Percentiles rank a stretch among this genome's conserved stretches.
Evolutionary conservation across 352 stramenopile species (phyloP).

Genomic region (Phytophthora pinifolia): DNA sequence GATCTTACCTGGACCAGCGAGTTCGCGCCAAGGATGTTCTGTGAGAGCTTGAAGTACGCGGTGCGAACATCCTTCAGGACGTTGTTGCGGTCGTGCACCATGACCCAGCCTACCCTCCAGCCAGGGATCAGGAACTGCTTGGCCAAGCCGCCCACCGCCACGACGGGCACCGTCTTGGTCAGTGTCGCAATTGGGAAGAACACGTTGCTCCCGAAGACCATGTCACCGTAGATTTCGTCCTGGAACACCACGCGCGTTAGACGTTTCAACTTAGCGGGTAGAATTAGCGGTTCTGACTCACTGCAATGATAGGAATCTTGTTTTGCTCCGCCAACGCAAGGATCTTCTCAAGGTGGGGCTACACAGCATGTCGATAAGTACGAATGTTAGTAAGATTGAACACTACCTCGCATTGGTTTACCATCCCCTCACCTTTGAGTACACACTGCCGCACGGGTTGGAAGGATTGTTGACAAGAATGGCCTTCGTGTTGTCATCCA

Average conservation of each 20-base stretch:
- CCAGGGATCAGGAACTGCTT: slow-evolving; percentile 97
- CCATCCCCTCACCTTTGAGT: slow-evolving; percentile 62
- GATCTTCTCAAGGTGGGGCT: slow-evolving; percentile 73
- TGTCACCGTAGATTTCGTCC: slow-evolving; percentile 88
- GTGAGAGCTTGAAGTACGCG: slow-evolving; percentile 91
- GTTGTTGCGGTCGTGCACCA: slow-evolving; percentile 91
- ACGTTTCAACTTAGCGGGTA: slow-evolving; percentile 13
- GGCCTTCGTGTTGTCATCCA: slow-evolving; percentile 85
- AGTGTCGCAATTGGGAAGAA: slow-evolving; percentile 87
- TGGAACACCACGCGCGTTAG: slow-evolving; percentile 8
- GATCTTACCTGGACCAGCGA: slow-evolving; percentile 78
- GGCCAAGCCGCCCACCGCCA: slow-evolving; percentile 85
- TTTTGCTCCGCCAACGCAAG: slow-evolving; percentile 76
- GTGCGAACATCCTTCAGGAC: slow-evolving; percentile 80
- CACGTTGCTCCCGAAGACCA: slow-evolving; percentile 70
- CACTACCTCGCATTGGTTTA: background rate
- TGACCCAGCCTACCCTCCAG: slow-evolving; percentile 95
- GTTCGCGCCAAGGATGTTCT: slow-evolving; percentile 92
- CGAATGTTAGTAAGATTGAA: background rate
- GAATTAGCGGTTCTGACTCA: slow-evolving; percentile 45
- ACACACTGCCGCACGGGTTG: slow-evolving; percentile 95
- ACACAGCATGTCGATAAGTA: background rate
- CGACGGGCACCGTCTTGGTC: slow-evolving; percentile 78
- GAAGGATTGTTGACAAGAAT: slow-evolving; percentile 96
- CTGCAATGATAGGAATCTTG: slow-evolving; percentile 93